Evolutionary conservation across 1,284 basidiomycete species (phyloP), one percentile per base, ranked within the genome.

Genomic region (Trichosporon sp.): DNA sequence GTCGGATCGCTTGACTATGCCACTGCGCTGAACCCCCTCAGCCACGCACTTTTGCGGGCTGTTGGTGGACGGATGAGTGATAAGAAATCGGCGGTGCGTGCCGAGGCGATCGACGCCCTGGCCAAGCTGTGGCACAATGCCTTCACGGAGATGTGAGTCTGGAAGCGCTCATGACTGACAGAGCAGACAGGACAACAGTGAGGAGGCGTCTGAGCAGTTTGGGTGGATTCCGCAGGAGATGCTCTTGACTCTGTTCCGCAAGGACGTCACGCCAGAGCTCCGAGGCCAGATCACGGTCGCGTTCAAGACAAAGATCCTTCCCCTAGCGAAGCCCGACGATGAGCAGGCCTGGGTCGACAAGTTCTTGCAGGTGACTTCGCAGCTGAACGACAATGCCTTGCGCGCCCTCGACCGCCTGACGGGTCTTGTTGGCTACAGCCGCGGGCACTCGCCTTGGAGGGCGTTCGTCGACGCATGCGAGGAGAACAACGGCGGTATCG

Each of bases 201-300:
- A 86, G 0, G 85, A 87, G 0, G 92, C 94, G 0, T 86, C 90
- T 21, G 80, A 85, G 23, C 92, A 96, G 66, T 98, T 99, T 77
- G 89, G 88, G 0, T 99, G 97, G 97, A 98, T 99, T 71, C 95
- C 97, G 0, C 87, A 90, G 35, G 85, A 87, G 51, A 85, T 99
- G 32, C 85, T 92, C 51, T 85, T 84, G 68, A 87, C 87, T 68
- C 66, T 74, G 12, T 69, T 72, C 47, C 73, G 70, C 21, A 85
- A 85, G 5, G 83, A 84, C 21, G 78, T 85, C 4, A 86, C 84
- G 11, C 65, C 81, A 0, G 91, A 92, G 76, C 85, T 88, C 64
- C 77, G 80, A 21, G 64, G 72, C 0, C 77, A 79, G 68, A 75
- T 81, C 63, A 70, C 71, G 27, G 42, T 70, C 4, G 70, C 73